These are phyloP conservation scores for Candida sanyaensis DNA, from an alignment of 1,139 yeast species.

Conservation along the genomic window DNA sequence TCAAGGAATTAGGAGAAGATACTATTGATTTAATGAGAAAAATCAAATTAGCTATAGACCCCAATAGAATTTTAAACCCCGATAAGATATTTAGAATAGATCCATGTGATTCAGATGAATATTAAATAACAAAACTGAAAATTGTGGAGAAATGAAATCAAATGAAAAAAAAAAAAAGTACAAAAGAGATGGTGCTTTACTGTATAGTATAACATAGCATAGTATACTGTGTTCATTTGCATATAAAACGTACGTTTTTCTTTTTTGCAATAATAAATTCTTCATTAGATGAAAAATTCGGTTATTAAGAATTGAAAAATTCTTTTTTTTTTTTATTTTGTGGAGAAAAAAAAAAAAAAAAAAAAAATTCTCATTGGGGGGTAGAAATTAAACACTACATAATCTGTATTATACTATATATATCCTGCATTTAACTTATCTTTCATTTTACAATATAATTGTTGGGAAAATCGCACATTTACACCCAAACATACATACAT, in stretches of 20 bases:
- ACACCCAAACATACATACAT: background rate
- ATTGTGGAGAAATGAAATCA: background rate
- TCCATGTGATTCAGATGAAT: slow-evolving; percentile 44
- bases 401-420: background rate
- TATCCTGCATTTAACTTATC: slow-evolving; percentile 4
- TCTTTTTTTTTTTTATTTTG: too few species aligned
- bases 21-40: slow-evolving; percentile 58
- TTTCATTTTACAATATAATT: background rate
- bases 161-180: background rate
- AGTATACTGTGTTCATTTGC: too few species aligned
- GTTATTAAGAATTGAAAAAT: background rate
- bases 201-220: too few species aligned
- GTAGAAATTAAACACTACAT: background rate
- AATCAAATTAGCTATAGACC: slow-evolving; percentile 56
- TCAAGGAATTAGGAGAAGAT: slow-evolving; percentile 50
- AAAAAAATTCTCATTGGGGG: background rate
- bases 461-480: background rate
- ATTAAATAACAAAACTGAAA: slow-evolving; percentile 8
- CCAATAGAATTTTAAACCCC: slow-evolving; percentile 57
- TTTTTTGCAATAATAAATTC: too few species aligned
- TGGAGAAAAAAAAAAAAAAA: too few species aligned
- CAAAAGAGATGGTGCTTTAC: background rate
- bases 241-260: too few species aligned
- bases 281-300: too few species aligned
- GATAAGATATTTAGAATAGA: slow-evolving; percentile 63